These are phyloP conservation scores for Penicillium mononematosum DNA, from an alignment of 495 filamentous ascomycete species.

Conservation along the genomic window DNA sequence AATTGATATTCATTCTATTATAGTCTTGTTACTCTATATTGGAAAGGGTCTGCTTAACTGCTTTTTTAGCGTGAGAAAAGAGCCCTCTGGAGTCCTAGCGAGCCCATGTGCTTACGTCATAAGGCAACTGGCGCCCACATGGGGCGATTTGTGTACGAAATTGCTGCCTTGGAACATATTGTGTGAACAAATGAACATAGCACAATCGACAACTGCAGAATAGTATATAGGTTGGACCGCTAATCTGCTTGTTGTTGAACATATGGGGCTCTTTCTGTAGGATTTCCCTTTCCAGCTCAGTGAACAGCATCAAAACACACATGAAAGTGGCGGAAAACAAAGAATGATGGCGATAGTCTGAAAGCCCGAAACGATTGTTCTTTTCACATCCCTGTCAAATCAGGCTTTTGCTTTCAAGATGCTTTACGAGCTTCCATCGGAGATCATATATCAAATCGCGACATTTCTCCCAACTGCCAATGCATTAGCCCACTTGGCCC, in stretches of 20 bases:
- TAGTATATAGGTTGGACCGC: neutral
- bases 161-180: neutral
- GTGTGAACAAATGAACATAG: neutral
- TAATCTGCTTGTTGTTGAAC: neutral
- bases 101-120: neutral
- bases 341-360: neutral
- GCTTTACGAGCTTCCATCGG: slow-evolving; percentile 57
- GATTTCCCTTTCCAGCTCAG: neutral
- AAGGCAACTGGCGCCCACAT: neutral
- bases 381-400: neutral
- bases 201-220: neutral
- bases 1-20: neutral
- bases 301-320: neutral
- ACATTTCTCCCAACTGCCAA: slow-evolving; percentile 53
- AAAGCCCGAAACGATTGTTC: neutral
- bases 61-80: neutral
- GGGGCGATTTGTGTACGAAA: slow-evolving; percentile 2
- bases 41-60: too few species aligned
- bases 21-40: neutral
- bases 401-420: slow-evolving; percentile 17
- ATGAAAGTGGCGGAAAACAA: neutral
- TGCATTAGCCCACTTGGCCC: slow-evolving; percentile 46
- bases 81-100: neutral
- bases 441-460: slow-evolving; percentile 59
- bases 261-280: neutral